Percentiles rank a stretch among this genome's conserved stretches.
Conservation (phyloP, 257 asterid species). For the Fraxinus excelsior region DNA sequence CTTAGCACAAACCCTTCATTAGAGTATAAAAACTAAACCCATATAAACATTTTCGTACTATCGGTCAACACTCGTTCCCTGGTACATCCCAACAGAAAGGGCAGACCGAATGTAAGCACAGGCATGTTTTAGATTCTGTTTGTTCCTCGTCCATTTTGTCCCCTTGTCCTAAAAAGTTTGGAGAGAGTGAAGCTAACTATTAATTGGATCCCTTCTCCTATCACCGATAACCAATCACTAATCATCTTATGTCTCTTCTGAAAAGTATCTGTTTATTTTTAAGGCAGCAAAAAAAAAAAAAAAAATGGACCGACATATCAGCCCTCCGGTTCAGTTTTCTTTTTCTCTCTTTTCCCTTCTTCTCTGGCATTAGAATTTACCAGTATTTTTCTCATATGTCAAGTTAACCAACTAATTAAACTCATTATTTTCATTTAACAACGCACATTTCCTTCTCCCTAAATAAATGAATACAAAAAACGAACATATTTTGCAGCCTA, state of each 20-base stretch:
- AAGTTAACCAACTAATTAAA: slow-evolving; percentile 3
- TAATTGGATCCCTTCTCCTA: background rate
- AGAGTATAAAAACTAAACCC: too few species aligned
- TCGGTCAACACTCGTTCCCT: too few species aligned
- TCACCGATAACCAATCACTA: background rate
- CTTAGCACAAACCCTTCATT: too few species aligned
- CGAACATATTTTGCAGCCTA: background rate
- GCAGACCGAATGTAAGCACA: too few species aligned
- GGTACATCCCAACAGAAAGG: too few species aligned
- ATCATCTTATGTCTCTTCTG: background rate
- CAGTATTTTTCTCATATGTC: slow-evolving; percentile 8
- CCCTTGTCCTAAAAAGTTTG: too few species aligned
- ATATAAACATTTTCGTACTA: too few species aligned
- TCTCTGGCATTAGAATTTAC: background rate
- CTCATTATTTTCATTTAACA: slow-evolving; percentile 6
- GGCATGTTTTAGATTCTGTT: too few species aligned
- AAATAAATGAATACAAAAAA: background rate
- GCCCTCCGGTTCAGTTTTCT: background rate
- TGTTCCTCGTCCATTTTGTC: too few species aligned
- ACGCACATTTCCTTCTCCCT: background rate
- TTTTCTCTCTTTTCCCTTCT: too few species aligned
- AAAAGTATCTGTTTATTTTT: background rate
- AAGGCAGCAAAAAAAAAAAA: background rate
- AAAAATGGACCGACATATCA: background rate
- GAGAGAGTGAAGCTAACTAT: background rate